phyloP scores from a whole-genome alignment of 257 asterid genomes.

The Ajuga chamaepitys region DNA sequence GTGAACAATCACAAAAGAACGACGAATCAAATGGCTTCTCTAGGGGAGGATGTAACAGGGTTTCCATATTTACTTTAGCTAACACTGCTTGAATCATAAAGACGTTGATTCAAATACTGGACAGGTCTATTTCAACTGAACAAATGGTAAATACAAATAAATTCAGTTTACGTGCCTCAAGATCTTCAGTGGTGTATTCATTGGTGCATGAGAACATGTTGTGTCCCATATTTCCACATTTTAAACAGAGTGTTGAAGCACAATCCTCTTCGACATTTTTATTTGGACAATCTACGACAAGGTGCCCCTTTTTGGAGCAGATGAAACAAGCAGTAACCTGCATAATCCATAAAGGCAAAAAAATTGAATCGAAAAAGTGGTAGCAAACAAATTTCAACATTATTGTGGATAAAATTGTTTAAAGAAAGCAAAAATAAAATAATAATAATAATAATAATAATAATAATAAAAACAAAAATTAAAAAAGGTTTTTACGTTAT shows the following conservation, averaged over 20 bases:
- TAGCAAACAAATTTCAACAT: too few species aligned
- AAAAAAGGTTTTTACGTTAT: too few species aligned
- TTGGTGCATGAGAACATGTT: slow-evolving; percentile 34
- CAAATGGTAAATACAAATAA: background rate
- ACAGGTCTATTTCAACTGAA: background rate
- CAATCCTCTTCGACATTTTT: slow-evolving; percentile 14
- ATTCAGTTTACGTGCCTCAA: slow-evolving; percentile 27
- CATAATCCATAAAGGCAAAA: slow-evolving; percentile 3
- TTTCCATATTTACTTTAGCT: too few species aligned
- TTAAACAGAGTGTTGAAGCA: slow-evolving; percentile 28
- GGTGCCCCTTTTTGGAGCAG: slow-evolving; percentile 31
- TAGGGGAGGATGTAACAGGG: too few species aligned
- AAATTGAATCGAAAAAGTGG: background rate
- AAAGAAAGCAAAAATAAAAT: too few species aligned
- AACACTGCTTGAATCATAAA: background rate
- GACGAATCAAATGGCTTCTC: too few species aligned
- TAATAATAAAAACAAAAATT: too few species aligned
- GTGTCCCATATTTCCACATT: slow-evolving; percentile 36
- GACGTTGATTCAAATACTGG: background rate
- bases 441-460: too few species aligned
- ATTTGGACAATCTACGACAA: slow-evolving; percentile 26
- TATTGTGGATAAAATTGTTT: too few species aligned
- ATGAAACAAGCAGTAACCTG: slow-evolving; percentile 31
- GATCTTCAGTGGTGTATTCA: slow-evolving; percentile 39
- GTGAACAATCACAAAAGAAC: too few species aligned